These are phyloP conservation scores for Tuber magnatum DNA, from an alignment of 495 filamentous ascomycete genomes.

Conservation along the genomic window DNA sequence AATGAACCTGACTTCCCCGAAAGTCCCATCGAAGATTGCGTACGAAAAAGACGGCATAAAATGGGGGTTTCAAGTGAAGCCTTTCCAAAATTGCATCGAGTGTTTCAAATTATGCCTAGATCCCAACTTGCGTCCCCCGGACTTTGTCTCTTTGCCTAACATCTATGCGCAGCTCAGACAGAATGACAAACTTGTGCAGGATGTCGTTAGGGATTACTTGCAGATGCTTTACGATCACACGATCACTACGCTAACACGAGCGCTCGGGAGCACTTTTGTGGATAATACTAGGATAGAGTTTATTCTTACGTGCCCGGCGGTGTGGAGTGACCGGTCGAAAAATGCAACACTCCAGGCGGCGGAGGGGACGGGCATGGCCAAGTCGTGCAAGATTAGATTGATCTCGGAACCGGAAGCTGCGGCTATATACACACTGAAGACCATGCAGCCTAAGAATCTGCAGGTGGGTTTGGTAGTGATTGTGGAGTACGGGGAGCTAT, in stretches of 20 bases:
- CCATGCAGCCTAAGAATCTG: conserved; percentile 57
- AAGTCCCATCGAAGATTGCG: conserved; percentile 36
- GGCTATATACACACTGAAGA: conserved; percentile 63
- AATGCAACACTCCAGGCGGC: conserved; percentile 59
- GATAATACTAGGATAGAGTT: conserved; percentile 42
- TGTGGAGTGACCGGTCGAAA: conserved; percentile 72
- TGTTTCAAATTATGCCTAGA: conserved; percentile 76
- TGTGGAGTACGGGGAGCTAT: conserved; percentile 34
- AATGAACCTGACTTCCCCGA: conserved; percentile 36
- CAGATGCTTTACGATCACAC: conserved; percentile 66
- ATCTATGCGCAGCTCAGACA: conserved; percentile 64
- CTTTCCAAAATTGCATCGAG: conserved; percentile 62
- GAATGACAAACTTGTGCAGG: conserved; percentile 54
- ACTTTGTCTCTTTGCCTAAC: conserved; percentile 66
- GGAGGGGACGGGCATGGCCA: conserved; percentile 52
- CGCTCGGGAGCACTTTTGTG: conserved; percentile 43
- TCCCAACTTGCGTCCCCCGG: conserved; percentile 66
- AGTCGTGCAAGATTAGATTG: conserved; percentile 43
- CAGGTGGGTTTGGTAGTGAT: conserved; percentile 43
- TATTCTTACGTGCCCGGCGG: conserved; percentile 48
- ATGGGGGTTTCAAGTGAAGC: conserved; percentile 74
- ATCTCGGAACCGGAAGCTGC: conserved; percentile 73
- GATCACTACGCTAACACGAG: conserved; percentile 61
- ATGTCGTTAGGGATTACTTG: conserved; percentile 59
- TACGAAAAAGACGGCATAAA: conserved; percentile 47